Evolutionary conservation across 2,329 filamentous ascomycete genomes (phyloP).

Genomic region (Septoria petroselini): DNA sequence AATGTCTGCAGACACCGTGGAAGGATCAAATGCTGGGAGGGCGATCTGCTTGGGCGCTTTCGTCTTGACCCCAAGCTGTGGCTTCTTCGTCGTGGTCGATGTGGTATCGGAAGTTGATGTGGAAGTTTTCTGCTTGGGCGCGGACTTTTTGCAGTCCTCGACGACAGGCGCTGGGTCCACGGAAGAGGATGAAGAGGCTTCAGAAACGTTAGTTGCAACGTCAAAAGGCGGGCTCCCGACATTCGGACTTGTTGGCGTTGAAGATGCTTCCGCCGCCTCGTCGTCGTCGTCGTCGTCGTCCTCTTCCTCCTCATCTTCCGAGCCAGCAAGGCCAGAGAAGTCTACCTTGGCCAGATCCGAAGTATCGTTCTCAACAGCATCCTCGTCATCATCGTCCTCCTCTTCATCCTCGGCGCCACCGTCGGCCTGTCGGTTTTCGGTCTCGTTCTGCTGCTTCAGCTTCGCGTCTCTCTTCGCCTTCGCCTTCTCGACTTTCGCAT

Average conservation of each 20-base stretch:
- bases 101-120: conserved; percentile 8
- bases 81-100: conserved; percentile 15
- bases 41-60: conserved; percentile 33
- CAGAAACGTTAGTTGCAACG: conserved; percentile 40
- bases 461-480: conserved; percentile 37
- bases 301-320: conserved; percentile 19
- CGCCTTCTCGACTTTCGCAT: conserved; percentile 41
- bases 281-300: conserved; percentile 30
- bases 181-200: conserved; percentile 49
- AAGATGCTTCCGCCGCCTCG: conserved; percentile 35
- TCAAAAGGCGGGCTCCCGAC: conserved; percentile 43
- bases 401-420: conserved; percentile 28
- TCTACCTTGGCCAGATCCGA: conserved; percentile 36
- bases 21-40: conserved; percentile 18
- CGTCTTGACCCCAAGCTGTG: conserved; percentile 27
- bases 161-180: conserved; percentile 39
- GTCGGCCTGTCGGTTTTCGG: conserved; percentile 34
- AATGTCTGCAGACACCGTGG: conserved; percentile 16
- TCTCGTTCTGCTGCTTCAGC: conserved; percentile 32
- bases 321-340: conserved; percentile 33
- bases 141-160: conserved; percentile 18
- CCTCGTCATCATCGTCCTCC: conserved; percentile 23
- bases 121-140: conserved; percentile 15
- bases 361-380: conserved; percentile 26
- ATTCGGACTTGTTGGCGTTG: conserved; percentile 38